phyloP scores from a whole-genome alignment of 352 stramenopile species.

The Phytophthora capsici region DNA sequence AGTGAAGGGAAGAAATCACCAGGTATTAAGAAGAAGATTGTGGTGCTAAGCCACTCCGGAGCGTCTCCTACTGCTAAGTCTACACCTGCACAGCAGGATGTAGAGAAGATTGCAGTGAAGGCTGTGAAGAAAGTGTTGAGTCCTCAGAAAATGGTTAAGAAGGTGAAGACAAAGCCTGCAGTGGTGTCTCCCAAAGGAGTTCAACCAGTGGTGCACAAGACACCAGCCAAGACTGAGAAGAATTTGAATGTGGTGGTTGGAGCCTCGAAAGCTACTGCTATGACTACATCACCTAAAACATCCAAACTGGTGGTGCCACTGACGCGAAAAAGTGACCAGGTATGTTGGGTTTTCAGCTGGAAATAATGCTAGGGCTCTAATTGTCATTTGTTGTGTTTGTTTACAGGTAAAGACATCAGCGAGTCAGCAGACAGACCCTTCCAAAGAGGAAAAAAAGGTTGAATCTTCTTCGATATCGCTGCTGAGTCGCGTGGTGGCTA shows the following conservation, averaged over 20 bases:
- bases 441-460: background rate
- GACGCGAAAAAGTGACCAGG: constrained; percentile 4
- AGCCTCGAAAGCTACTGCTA: background rate
- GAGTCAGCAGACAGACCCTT: background rate
- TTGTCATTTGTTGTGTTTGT: background rate
- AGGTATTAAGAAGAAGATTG: constrained; percentile 12
- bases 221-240: background rate
- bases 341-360: background rate
- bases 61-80: background rate
- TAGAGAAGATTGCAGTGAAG: background rate
- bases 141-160: constrained; percentile 8
- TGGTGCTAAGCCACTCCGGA: constrained; percentile 4
- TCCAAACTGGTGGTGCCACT: background rate
- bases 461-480: background rate
- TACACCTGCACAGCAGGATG: constrained; percentile 12
- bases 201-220: background rate
- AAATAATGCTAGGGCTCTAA: background rate
- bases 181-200: background rate
- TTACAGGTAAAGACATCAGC: background rate
- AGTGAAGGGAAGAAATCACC: background rate
- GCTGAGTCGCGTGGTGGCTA: background rate
- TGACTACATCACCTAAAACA: background rate
- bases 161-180: background rate
- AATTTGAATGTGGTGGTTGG: background rate
- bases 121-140: background rate